Conservation (phyloP, 2,329 filamentous ascomycete species). For the Trichoderma sp. region DNA sequence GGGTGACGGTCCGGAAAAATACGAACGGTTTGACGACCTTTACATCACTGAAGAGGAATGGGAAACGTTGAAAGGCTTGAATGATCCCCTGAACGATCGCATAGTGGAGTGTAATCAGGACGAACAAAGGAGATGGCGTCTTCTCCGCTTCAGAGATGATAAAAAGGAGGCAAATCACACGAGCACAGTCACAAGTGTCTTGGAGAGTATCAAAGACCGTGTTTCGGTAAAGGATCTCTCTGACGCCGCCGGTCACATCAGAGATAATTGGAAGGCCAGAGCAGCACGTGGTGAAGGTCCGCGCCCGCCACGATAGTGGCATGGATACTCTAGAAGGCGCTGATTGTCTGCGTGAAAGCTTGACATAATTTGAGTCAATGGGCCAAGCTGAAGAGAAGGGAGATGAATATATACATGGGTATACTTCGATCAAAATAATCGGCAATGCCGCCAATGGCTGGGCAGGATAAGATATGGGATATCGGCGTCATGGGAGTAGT, state of each 20-base stretch:
- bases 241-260: slow-evolving; percentile 65
- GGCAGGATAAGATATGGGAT: neutral
- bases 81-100: slow-evolving; percentile 75
- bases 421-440: neutral
- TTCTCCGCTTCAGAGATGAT: slow-evolving; percentile 87
- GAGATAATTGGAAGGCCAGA: slow-evolving; percentile 74
- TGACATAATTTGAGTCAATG: neutral
- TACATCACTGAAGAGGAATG: slow-evolving; percentile 74
- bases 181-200: slow-evolving; percentile 76
- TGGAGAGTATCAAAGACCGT: slow-evolving; percentile 83
- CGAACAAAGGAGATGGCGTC: slow-evolving; percentile 71
- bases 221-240: slow-evolving; percentile 82
- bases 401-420: neutral
- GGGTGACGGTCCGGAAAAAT: slow-evolving; percentile 54
- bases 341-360: neutral
- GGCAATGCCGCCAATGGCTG: neutral
- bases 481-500: slow-evolving; percentile 1
- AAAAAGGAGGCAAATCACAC: slow-evolving; percentile 90
- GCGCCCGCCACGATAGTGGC: slow-evolving; percentile 10
- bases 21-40: slow-evolving; percentile 65
- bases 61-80: slow-evolving; percentile 72
- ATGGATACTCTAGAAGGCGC: neutral
- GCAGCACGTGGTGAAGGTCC: slow-evolving; percentile 34
- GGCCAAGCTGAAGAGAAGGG: neutral
- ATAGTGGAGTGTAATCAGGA: slow-evolving; percentile 91